phyloP scores from a whole-genome alignment of 2,329 filamentous ascomycete genomes.

The Furcasterigmium furcatum region DNA sequence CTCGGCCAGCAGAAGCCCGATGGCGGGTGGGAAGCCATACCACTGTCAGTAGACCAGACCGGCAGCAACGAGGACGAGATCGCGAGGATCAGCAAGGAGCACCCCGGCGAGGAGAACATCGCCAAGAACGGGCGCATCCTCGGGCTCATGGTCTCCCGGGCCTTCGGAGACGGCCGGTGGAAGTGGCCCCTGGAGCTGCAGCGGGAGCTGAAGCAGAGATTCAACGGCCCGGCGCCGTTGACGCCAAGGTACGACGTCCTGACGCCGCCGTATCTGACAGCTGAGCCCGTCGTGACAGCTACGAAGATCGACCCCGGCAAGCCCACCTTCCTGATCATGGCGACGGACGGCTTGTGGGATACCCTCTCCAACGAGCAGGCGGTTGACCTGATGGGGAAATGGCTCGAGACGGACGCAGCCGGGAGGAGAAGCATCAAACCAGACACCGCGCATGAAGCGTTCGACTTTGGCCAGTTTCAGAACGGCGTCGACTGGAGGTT shows the following conservation, averaged over 20 bases:
- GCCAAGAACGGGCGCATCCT: constrained; percentile 54
- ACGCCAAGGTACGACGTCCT: constrained; percentile 36
- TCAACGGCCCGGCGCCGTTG: constrained; percentile 37
- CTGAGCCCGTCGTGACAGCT: constrained; percentile 61
- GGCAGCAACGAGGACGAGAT: constrained; percentile 60
- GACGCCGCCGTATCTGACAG: constrained; percentile 66
- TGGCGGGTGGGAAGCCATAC: constrained; percentile 43
- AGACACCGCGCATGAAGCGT: not conserved
- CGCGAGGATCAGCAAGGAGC: constrained; percentile 48
- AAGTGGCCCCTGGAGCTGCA: constrained; percentile 56
- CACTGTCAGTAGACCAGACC: constrained; percentile 64
- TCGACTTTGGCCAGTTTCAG: constrained; percentile 8
- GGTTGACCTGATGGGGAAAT: constrained; percentile 53
- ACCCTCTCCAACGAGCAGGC: constrained; percentile 53
- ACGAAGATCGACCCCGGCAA: constrained; percentile 43
- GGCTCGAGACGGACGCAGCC: constrained; percentile 30
- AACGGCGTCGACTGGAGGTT: constrained; percentile 16
- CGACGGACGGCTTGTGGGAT: constrained; percentile 67
- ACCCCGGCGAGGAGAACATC: constrained; percentile 59
- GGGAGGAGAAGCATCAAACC: too few species aligned
- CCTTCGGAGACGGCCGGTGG: constrained; percentile 67
- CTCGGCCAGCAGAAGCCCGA: constrained; percentile 46
- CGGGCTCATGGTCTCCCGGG: constrained; percentile 59
- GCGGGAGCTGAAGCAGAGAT: constrained; percentile 30
- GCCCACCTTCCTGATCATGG: constrained; percentile 59